Evolutionary conservation across 2,329 filamentous ascomycete genomes (phyloP), one percentile per base, ranked within the genome.

Genomic region (Arthroderma sp.): DNA sequence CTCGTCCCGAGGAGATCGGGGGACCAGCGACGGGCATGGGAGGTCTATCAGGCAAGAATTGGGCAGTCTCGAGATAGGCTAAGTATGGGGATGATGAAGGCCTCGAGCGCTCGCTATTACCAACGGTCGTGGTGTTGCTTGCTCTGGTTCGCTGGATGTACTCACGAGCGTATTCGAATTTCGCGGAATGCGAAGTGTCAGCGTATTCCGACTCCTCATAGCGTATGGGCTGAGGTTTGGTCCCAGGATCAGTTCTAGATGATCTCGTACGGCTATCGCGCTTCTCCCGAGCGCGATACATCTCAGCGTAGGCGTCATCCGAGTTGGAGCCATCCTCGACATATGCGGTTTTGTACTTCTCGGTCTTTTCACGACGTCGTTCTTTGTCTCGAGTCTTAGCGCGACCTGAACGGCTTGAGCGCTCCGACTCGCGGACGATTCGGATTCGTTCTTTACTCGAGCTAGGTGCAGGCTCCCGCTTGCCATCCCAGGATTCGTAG

Each of bases 341-440:
- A 28, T 41, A 48, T 3, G 41, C 15, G 3, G 56, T 36, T 11
- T 59, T 59, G 42, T 60, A 58, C 50, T 69, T 70, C 29, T 65
- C 63, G 32, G 57, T 62, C 37, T 53, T 53, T 42, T 68, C 66
- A 44, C 59, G 61, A 44, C 56, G 62, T 42, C 65, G 63, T 52
- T 69, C 66, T 50, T 62, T 66, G 49, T 66, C 66, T 44, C 63
- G 61, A 48, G 52, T 54, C 54, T 65, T 69, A 43, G 57, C 61
- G 31, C 58, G 59, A 47, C 60, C 58, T 40, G 58, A 53, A 48
- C 60, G 59, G 28, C 52, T 53, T 5, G 58, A 52, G 46, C 60
- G 64, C 15, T 51, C 45, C 30, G 43, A 53, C 6, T 63, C 61
- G 40, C 61, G 62, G 44, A 50, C 44, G 15, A 49, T 43, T 6